Base-by-base conservation (phyloP, 108 stramenopile genomes). In the Bacterosira constricta region DNA sequence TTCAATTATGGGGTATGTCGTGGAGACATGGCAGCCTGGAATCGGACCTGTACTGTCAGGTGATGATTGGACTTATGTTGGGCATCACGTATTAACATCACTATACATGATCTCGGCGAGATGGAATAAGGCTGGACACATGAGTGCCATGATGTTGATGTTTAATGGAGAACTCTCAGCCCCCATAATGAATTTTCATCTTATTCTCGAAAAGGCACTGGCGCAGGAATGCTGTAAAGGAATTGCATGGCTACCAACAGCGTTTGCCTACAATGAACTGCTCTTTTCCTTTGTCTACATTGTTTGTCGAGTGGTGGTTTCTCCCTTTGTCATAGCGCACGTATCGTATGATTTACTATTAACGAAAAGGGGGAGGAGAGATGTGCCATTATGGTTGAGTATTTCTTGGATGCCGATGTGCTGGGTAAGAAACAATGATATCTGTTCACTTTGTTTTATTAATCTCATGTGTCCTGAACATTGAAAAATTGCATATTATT, bases 91-190 rank as follows among this genome's bases (percentile, higher is more conserved):
- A 17, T 38, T 65, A 2, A 79, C 78, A 21, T 29, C 62, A 0
- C 38, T 79, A 10, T 77, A 79, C 65, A 79, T 79, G 78, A 29
- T 52, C 13, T 68, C 66, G 8, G 64, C 78, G 15, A 36, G 72
- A 12, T 45, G 38, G 47, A 6, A 35, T 10, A 45, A 50, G 44
- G 78, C 78, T 25, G 78, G 78, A 38, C 76, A 79, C n/a, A 67
- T 79, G 39, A 49, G 44, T 36, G 78, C 78, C 18, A 68, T 79
- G 64, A 41, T 59, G 5, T 32, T 79, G 3, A 79, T 79, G 78
- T 71, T 60, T 32, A 26, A n/a, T 31, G 78, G 78, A 2, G 78
- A 79, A 59, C 32, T 63, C 15, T 69, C 78, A 1, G 66, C 65
- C 4, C 78, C 78, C 3, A 39, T 79, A 8, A 73, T 74, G 72